These are phyloP conservation scores for Acanthamoeba castellanii DNA, from an alignment of 208 protist genomes.

Conservation along the genomic window DNA sequence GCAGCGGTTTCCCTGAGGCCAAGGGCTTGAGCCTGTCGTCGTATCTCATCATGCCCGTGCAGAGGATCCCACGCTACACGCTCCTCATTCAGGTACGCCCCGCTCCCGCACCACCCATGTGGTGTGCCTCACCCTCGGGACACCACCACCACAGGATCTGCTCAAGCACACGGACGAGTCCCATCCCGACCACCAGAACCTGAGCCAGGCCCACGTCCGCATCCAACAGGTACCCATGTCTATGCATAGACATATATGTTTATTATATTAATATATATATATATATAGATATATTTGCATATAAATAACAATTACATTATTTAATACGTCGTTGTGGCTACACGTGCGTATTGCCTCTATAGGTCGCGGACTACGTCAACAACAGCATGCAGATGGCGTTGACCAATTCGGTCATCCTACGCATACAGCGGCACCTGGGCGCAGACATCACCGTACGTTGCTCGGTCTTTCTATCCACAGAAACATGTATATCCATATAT, in stretches of 20 bases:
- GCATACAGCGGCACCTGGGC: slow-evolving; percentile 37
- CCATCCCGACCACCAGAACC: slow-evolving; percentile 29
- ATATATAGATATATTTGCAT: too few relatives aligned
- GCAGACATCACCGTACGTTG: slow-evolving; percentile 6
- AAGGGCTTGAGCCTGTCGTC: slow-evolving; percentile 46
- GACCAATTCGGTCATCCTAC: slow-evolving; percentile 42
- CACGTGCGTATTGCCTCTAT: not conserved
- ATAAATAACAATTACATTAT: too few relatives aligned
- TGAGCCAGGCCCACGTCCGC: not conserved
- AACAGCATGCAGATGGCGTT: slow-evolving; percentile 65
- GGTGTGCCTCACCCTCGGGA: not conserved
- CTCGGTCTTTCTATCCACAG: too few relatives aligned
- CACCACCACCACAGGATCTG: not conserved
- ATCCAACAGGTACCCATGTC: not conserved
- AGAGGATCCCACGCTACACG: slow-evolving; percentile 52
- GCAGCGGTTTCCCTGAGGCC: slow-evolving; percentile 48
- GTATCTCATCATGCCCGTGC: slow-evolving; percentile 65
- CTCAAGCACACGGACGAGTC: slow-evolving; percentile 32
- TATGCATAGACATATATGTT: not conserved
- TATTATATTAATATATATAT: too few relatives aligned
- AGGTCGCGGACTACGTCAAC: slow-evolving; percentile 56
- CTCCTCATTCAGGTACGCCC: slow-evolving; percentile 41
- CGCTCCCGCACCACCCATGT: too few relatives aligned
- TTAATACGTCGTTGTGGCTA: too few relatives aligned
- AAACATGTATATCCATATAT: too few relatives aligned